Base-by-base conservation (phyloP, 2,329 filamentous ascomycete genomes). In the Colletotrichum simmondsii region DNA sequence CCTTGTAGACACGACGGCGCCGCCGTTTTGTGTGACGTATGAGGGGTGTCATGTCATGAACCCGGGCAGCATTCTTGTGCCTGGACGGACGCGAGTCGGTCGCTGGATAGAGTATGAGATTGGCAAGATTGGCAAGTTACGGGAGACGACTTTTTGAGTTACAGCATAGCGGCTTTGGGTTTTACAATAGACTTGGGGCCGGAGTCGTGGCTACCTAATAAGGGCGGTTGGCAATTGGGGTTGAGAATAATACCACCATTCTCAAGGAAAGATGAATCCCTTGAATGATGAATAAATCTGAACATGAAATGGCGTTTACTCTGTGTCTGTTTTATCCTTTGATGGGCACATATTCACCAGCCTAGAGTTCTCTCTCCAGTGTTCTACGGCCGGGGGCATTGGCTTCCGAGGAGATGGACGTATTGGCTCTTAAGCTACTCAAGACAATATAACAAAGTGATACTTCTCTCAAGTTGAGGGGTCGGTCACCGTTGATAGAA, bases 11-110 rank as follows among this genome's bases (percentile, higher is more conserved):
- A 87, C 93, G 0, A 94, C 95, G 54, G 92, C 93, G 11, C 92
- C 94, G 16, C 89, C 95, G 0, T 99, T 98, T 79, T 93, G 93
- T 66, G 86, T 98, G 75, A 97, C 94, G 16, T 98, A 98, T 79
- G 96, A 98, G 82, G 96, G 95, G 0, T 98, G 97, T 79, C 94
- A 97, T 84, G 95, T 98, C 42, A 92, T 99, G 89, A 99, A 99
- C 80, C 95, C 97, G 0, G 95, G 95, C 6, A 88, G 89, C 61
- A 82, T 99, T 62, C 87, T 97, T 28, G 91, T 94, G 0, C 85
- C 90, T 0, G 92, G 92, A 0, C 88, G 92, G 65, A 89, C 91
- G 75, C 91, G 92, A 4, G 90, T 92, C 7, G 93, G 91, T 6
- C 88, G 92, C 74, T 98, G 97, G 96, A 88, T 96, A 1, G 97